Conservation (phyloP, 129 eudicot species). For the Smallanthus sonchifolius region DNA sequence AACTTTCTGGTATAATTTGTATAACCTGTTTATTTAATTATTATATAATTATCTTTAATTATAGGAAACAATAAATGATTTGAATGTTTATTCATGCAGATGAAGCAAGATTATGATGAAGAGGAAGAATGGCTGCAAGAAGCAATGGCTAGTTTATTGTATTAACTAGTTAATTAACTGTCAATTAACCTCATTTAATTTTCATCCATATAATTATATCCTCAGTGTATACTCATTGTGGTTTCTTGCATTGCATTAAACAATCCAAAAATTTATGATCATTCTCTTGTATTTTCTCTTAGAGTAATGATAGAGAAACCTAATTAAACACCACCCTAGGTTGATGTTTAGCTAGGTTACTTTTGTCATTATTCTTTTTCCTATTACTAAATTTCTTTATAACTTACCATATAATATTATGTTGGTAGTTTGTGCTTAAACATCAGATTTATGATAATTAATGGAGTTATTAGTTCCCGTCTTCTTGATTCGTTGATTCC, state of each 20-base stretch:
- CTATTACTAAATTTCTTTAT: neutral
- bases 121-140: slow-evolving; percentile 75
- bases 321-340: neutral
- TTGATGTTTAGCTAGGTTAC: neutral
- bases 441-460: neutral
- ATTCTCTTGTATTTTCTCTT: neutral
- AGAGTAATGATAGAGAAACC: neutral
- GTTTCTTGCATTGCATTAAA: slow-evolving; percentile 14
- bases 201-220: slow-evolving; percentile 13
- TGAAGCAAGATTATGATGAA: slow-evolving; percentile 50
- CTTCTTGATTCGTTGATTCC: neutral
- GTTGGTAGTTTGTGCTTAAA: slow-evolving; percentile 4
- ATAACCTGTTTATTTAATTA: neutral
- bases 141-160: slow-evolving; percentile 71
- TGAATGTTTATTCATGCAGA: slow-evolving; percentile 36
- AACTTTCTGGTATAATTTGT: slow-evolving; percentile 33
- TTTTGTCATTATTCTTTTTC: neutral
- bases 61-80: neutral
- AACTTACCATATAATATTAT: neutral
- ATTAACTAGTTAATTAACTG: neutral
- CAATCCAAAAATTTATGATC: neutral
- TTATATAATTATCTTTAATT: neutral
- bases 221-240: slow-evolving; percentile 18
- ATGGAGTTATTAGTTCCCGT: neutral
- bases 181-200: neutral